These are phyloP conservation scores for Eucalyptus polyanthemos DNA, from an alignment of 345 rosid species.

Conservation along the genomic window DNA sequence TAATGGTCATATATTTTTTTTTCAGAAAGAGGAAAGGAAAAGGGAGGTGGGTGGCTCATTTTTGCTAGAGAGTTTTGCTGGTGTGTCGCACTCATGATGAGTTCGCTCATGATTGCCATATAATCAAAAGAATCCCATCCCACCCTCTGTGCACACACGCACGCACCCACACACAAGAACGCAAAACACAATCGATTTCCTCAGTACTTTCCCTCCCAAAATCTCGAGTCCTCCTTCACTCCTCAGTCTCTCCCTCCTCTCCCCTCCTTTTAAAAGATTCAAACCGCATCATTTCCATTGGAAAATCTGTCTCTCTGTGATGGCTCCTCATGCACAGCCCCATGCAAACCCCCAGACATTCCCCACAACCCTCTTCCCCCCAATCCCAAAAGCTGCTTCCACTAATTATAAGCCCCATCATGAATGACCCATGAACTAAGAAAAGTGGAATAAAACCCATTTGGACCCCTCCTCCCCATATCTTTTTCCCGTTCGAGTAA, in stretches of 20 bases:
- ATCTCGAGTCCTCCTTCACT: not conserved
- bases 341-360: conserved; percentile 15
- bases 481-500: not conserved
- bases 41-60: not conserved
- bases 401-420: not conserved
- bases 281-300: conserved; percentile 35
- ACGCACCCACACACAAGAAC: not conserved
- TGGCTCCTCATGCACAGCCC: conserved; percentile 21
- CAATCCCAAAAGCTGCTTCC: not conserved
- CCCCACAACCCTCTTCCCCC: not conserved
- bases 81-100: not conserved
- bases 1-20: not conserved
- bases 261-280: not conserved
- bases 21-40: not conserved
- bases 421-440: not conserved
- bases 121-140: conserved; percentile 17
- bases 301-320: conserved; percentile 39
- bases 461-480: not conserved
- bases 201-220: conserved; percentile 8
- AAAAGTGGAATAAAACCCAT: not conserved
- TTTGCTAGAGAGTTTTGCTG: not conserved
- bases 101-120: conserved; percentile 32
- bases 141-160: conserved; percentile 6
- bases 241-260: not conserved
- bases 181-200: not conserved